A percentile compares a stretch with the other conserved stretches of the same genome.
These are phyloP conservation scores for Penicillium cosmopolitanum DNA, from an alignment of 495 filamentous ascomycete genomes.

Conservation along the genomic window DNA sequence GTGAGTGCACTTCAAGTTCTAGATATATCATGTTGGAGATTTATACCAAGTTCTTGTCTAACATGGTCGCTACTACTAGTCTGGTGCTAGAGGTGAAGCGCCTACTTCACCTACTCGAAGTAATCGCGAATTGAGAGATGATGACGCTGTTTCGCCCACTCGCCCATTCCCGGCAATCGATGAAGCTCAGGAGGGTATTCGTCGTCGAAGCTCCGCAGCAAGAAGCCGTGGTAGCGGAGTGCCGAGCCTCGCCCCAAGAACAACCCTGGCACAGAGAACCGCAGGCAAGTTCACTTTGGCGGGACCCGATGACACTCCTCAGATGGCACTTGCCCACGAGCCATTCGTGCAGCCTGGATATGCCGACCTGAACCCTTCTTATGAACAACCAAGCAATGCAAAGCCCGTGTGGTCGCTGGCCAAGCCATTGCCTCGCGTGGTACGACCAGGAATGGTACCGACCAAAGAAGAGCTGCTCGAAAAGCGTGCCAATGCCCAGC, in stretches of 20 bases:
- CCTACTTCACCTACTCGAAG: constrained; percentile 21
- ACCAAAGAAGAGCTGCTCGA: constrained; percentile 43
- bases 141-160: constrained; percentile 22
- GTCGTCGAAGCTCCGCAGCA: constrained; percentile 29
- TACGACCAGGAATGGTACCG: constrained; percentile 50
- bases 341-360: constrained; percentile 51
- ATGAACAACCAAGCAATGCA: constrained; percentile 42
- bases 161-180: constrained; percentile 12
- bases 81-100: constrained; percentile 11
- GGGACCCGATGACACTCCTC: constrained; percentile 41
- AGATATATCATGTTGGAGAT: not conserved
- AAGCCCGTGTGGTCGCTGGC: constrained; percentile 55
- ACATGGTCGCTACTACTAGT: not conserved
- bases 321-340: constrained; percentile 39
- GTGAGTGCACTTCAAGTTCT: constrained; percentile 6
- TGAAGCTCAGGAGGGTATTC: constrained; percentile 8
- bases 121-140: constrained; percentile 4
- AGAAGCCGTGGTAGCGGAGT: constrained; percentile 25
- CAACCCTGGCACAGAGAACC: constrained; percentile 35
- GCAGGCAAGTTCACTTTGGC: constrained; percentile 43
- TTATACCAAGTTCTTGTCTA: not conserved
- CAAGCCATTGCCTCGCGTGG: constrained; percentile 52
- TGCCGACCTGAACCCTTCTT: constrained; percentile 47
- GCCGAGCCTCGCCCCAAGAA: constrained; percentile 34
- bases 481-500: constrained; percentile 31